A percentile compares a stretch with the other conserved stretches of the same genome.
phyloP scores from a whole-genome alignment of 139 green algal species.

The Trebouxia sp. region DNA sequence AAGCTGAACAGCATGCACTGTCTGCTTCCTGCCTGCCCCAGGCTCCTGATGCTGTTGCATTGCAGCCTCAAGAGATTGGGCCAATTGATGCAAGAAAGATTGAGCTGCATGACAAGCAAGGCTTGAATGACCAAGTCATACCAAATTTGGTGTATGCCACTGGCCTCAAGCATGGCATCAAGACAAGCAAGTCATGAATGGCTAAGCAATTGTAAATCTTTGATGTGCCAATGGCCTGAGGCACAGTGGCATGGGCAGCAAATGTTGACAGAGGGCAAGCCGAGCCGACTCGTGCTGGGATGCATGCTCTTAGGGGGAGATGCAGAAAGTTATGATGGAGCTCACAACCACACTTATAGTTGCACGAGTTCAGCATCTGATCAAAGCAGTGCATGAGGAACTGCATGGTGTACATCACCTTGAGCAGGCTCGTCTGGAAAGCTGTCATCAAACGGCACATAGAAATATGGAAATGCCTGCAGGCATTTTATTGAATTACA shows the following conservation, averaged over 20 bases:
- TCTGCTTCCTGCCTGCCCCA: slow-evolving; percentile 25
- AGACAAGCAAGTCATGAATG: too few relatives aligned
- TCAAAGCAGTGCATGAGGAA: neutral
- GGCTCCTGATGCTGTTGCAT: slow-evolving; percentile 22
- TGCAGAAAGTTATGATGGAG: too few relatives aligned
- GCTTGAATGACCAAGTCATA: neutral
- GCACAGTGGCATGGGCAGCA: too few relatives aligned
- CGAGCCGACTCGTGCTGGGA: too few relatives aligned
- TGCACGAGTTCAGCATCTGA: too few relatives aligned
- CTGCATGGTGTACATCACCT: slow-evolving; percentile 44
- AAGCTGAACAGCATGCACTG: slow-evolving; percentile 69
- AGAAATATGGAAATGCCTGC: slow-evolving; percentile 94
- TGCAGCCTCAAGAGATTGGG: slow-evolving; percentile 36
- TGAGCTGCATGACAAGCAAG: slow-evolving; percentile 31
- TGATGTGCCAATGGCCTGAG: too few relatives aligned
- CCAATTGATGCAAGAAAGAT: slow-evolving; percentile 52
- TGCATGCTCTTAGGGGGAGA: too few relatives aligned
- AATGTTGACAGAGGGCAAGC: too few relatives aligned
- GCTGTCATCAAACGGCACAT: slow-evolving; percentile 83
- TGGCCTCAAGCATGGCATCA: too few relatives aligned
- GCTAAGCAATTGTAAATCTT: too few relatives aligned
- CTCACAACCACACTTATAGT: too few relatives aligned
- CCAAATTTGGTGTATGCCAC: too few relatives aligned
- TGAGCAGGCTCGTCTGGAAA: slow-evolving; percentile 64
- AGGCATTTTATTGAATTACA: neutral